phyloP scores from a whole-genome alignment of 1,284 basidiomycete species.

The Malassezia yamatoensis region DNA sequence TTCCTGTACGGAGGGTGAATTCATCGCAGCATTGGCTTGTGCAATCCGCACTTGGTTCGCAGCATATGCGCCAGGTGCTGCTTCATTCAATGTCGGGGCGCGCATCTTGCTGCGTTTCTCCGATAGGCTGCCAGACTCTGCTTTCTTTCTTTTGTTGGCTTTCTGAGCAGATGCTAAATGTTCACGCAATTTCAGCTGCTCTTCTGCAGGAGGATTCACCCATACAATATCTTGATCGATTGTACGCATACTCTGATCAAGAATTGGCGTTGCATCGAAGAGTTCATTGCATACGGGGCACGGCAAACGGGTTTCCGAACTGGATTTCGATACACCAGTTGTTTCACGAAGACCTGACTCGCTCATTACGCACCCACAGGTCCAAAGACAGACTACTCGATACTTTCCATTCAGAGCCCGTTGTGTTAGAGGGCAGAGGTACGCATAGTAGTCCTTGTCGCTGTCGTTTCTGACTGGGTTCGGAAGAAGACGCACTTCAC shows the following conservation, averaged over 20 bases:
- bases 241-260: slow-evolving; percentile 15
- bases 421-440: slow-evolving; percentile 37
- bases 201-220: slow-evolving; percentile 23
- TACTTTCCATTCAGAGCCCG: slow-evolving; percentile 39
- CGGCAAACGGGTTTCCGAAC: slow-evolving; percentile 1
- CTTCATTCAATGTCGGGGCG: not conserved
- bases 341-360: slow-evolving; percentile 27
- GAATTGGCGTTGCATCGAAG: slow-evolving; percentile 22
- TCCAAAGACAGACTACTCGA: slow-evolving; percentile 33
- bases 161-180: slow-evolving; percentile 18
- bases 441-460: slow-evolving; percentile 23
- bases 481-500: slow-evolving; percentile 21
- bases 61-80: slow-evolving; percentile 6
- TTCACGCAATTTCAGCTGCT: slow-evolving; percentile 22
- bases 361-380: slow-evolving; percentile 38
- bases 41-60: slow-evolving; percentile 5
- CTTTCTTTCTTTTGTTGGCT: slow-evolving; percentile 1
- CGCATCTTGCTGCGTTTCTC: not conserved
- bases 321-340: not conserved
- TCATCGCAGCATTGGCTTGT: slow-evolving; percentile 1
- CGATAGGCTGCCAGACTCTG: not conserved
- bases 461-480: slow-evolving; percentile 17
- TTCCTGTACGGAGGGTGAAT: not conserved
- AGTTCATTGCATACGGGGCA: slow-evolving; percentile 30
- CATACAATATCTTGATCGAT: slow-evolving; percentile 22